phyloP scores from a whole-genome alignment of 2,329 filamentous ascomycete species.

The Periconia macrospinosa region DNA sequence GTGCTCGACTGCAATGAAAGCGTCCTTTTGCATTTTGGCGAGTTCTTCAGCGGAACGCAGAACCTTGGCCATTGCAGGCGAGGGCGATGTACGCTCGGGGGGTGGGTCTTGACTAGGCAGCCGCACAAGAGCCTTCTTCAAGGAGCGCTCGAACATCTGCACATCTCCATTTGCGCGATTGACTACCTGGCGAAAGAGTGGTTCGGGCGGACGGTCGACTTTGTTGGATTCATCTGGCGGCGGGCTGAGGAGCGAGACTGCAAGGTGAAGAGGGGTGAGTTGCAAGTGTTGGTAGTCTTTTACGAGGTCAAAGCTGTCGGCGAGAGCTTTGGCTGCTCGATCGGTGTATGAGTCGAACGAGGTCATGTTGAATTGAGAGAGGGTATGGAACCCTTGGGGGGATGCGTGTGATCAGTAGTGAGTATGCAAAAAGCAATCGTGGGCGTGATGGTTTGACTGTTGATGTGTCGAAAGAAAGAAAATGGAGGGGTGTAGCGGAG shows the following conservation, averaged over 20 bases:
- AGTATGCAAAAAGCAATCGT: slow-evolving; percentile 14
- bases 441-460: not conserved
- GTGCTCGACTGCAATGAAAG: slow-evolving; percentile 91
- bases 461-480: not conserved
- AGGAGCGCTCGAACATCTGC: slow-evolving; percentile 80
- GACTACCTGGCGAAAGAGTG: slow-evolving; percentile 93
- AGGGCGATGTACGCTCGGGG: slow-evolving; percentile 82
- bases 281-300: slow-evolving; percentile 91
- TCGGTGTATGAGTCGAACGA: slow-evolving; percentile 91
- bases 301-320: slow-evolving; percentile 84
- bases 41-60: slow-evolving; percentile 83
- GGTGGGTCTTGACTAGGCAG: slow-evolving; percentile 93
- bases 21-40: slow-evolving; percentile 97
- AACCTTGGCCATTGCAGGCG: slow-evolving; percentile 79
- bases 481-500: too few relatives aligned
- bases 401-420: slow-evolving; percentile 7
- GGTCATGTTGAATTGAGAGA: slow-evolving; percentile 58
- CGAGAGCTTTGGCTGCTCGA: slow-evolving; percentile 83
- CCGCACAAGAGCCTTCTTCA: slow-evolving; percentile 91
- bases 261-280: slow-evolving; percentile 86
- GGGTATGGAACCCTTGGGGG: slow-evolving; percentile 12
- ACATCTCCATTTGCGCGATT: slow-evolving; percentile 92
- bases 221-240: slow-evolving; percentile 72
- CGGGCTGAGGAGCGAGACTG: slow-evolving; percentile 77
- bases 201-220: slow-evolving; percentile 61